These are phyloP conservation scores for Neospora caninum DNA, from an alignment of 169 alveolate species.

Conservation along the genomic window DNA sequence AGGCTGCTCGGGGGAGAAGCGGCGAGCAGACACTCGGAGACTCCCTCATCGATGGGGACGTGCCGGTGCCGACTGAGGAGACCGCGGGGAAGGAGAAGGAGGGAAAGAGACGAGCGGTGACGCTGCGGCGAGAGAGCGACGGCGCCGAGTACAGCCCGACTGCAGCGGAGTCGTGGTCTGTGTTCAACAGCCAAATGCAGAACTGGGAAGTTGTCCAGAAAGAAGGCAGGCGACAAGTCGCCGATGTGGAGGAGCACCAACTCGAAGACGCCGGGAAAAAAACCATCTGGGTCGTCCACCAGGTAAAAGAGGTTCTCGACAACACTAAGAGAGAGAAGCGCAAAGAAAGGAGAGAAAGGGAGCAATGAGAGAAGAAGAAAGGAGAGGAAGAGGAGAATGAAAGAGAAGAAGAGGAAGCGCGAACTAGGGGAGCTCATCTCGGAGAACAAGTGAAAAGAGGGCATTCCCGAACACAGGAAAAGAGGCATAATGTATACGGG, in stretches of 20 bases:
- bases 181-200: slow-evolving; percentile 37
- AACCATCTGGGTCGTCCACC: slow-evolving; percentile 55
- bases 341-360: too few species aligned
- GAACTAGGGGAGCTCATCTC: too few species aligned
- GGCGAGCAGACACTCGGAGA: not conserved
- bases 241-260: slow-evolving; percentile 30
- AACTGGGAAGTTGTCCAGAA: slow-evolving; percentile 48
- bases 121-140: not conserved
- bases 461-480: too few species aligned
- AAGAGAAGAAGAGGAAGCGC: too few species aligned
- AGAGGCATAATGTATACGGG: too few species aligned
- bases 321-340: too few species aligned
- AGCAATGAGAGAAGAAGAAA: too few species aligned
- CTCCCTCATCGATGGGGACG: not conserved
- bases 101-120: not conserved
- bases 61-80: not conserved
- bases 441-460: too few species aligned
- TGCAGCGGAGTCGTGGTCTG: not conserved
- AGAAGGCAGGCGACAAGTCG: slow-evolving; percentile 34
- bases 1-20: too few species aligned
- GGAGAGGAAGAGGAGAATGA: too few species aligned
- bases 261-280: slow-evolving; percentile 61
- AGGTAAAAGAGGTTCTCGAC: too few species aligned
- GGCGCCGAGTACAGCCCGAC: not conserved
- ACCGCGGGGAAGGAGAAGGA: not conserved